phyloP scores from a whole-genome alignment of 495 filamentous ascomycete genomes.

The Massariosphaeria phaeospora region DNA sequence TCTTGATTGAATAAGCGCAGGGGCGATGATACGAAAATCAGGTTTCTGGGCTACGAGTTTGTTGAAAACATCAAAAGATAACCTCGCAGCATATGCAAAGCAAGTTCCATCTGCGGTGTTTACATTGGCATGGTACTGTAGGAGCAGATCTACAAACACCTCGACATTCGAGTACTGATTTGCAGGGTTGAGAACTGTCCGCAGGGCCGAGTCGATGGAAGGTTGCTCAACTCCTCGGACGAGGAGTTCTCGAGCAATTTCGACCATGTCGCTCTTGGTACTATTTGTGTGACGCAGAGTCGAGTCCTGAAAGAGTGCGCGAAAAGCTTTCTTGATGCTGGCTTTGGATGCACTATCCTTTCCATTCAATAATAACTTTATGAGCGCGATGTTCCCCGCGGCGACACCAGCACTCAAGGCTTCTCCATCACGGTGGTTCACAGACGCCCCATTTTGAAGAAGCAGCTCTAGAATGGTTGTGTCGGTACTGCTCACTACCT shows the following conservation, averaged over 20 bases:
- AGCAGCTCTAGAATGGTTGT: constrained; percentile 10
- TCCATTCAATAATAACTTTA: constrained; percentile 5
- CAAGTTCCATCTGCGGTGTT: constrained; percentile 22
- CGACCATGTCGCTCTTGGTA: not conserved
- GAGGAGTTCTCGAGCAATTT: constrained; percentile 15
- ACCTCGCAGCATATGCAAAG: constrained; percentile 19
- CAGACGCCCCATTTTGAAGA: constrained; percentile 19
- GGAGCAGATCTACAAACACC: constrained; percentile 18
- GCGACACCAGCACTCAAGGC: constrained; percentile 11
- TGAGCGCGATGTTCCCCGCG: not conserved
- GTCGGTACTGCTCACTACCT: not conserved
- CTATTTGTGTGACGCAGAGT: not conserved
- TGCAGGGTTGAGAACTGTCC: constrained; percentile 5
- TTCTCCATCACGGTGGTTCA: constrained; percentile 24
- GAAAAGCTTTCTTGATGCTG: constrained; percentile 21
- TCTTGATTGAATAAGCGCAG: constrained; percentile 1
- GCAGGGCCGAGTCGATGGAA: constrained; percentile 20
- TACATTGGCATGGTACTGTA: constrained; percentile 22
- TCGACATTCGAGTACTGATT: not conserved
- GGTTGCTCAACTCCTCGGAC: constrained; percentile 19
- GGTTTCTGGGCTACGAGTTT: constrained; percentile 13
- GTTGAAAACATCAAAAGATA: constrained; percentile 3
- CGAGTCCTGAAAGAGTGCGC: constrained; percentile 11
- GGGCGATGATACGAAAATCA: constrained; percentile 10
- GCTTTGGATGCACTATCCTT: not conserved